These are phyloP conservation scores for Phylloporus scabripes DNA, from an alignment of 768 basidiomycete genomes.

Conservation along the genomic window DNA sequence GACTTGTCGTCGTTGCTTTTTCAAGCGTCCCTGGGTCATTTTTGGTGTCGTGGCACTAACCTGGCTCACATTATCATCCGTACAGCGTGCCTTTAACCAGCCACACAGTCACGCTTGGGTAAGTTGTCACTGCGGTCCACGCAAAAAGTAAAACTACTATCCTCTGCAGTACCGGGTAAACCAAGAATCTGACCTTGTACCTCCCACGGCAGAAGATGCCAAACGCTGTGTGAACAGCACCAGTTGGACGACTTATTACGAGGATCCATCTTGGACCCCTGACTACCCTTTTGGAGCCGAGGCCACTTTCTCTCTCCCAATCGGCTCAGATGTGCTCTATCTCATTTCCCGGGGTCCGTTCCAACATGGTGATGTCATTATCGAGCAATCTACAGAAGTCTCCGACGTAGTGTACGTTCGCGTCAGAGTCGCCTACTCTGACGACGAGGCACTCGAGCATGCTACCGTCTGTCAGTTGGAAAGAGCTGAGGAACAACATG, in stretches of 20 bases:
- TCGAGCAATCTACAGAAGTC: conserved; percentile 27
- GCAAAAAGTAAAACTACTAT: neutral
- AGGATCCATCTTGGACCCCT: conserved; percentile 21
- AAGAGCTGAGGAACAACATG: conserved; percentile 20
- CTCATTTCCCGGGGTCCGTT: conserved; percentile 27
- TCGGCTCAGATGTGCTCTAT: conserved; percentile 26
- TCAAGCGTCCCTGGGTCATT: conserved; percentile 9
- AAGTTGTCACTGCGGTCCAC: neutral
- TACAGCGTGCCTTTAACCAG: neutral
- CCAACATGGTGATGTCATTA: conserved; percentile 26
- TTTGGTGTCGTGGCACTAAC: conserved; percentile 4
- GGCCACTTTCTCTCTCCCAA: conserved; percentile 26
- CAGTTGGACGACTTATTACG: conserved; percentile 22
- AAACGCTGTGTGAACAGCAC: conserved; percentile 14
- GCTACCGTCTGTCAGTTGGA: conserved; percentile 29
- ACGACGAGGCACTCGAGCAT: conserved; percentile 14
- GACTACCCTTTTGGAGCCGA: conserved; percentile 24
- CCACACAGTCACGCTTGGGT: conserved; percentile 5
- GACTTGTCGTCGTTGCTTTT: neutral
- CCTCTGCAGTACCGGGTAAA: conserved; percentile 5
- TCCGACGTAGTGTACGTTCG: conserved; percentile 28
- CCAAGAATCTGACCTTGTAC: neutral
- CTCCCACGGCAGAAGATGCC: neutral
- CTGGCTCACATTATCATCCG: conserved; percentile 13
- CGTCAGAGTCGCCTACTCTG: conserved; percentile 22